These are phyloP conservation scores for Megacollybia marginata DNA, from an alignment of 768 basidiomycete genomes.

Conservation along the genomic window DNA sequence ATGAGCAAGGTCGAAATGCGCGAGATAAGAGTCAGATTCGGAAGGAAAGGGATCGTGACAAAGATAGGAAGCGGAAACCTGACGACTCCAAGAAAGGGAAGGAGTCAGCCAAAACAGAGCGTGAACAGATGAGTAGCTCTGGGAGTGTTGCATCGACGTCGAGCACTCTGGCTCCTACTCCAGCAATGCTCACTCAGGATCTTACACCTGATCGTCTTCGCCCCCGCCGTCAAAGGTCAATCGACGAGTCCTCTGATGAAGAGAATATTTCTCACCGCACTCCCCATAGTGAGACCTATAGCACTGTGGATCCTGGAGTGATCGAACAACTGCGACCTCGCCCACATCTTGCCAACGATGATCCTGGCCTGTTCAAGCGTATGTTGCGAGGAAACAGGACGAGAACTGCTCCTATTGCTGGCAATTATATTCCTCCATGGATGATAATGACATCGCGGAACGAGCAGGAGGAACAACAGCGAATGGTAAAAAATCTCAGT, in stretches of 20 bases:
- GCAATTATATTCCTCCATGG: conserved; percentile 45
- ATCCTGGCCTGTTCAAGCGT: not conserved
- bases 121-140: conserved; percentile 12
- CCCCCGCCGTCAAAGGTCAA: not conserved
- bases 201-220: not conserved
- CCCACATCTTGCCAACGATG: not conserved
- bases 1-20: conserved; percentile 27
- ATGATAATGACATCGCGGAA: conserved; percentile 54
- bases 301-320: conserved; percentile 34
- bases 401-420: not conserved
- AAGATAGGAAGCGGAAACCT: conserved; percentile 18
- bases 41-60: conserved; percentile 11
- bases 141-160: conserved; percentile 3
- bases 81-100: conserved; percentile 18
- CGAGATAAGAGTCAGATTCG: conserved; percentile 16
- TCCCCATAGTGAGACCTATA: conserved; percentile 57
- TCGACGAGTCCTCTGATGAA: conserved; percentile 10
- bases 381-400: not conserved
- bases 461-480: conserved; percentile 60
- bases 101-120: conserved; percentile 17
- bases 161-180: not conserved
- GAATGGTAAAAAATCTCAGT: conserved; percentile 62
- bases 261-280: conserved; percentile 36
- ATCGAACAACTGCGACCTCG: not conserved
- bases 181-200: not conserved